Conservation (phyloP, 1,284 basidiomycete species). For the Sporisorium exsertum region DNA sequence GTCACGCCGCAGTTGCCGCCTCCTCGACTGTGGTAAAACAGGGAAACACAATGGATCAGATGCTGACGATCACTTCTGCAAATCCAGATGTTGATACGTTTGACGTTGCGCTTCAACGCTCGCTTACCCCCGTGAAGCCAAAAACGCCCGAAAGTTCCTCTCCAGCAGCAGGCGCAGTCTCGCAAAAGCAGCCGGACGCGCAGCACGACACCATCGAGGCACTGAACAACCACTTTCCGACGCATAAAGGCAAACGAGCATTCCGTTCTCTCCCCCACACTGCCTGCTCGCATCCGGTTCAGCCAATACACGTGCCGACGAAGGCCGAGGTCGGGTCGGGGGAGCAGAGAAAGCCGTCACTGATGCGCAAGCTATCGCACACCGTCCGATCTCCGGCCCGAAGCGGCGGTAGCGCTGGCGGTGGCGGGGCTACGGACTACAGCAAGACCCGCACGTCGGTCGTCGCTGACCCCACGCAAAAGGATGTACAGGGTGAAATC, state of each 20-base stretch:
- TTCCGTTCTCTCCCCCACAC: neutral
- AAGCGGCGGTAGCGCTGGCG: neutral
- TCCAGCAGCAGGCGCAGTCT: too few relatives aligned
- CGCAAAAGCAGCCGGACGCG: too few relatives aligned
- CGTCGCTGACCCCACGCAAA: too few relatives aligned
- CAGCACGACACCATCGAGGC: too few relatives aligned
- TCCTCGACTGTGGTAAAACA: too few relatives aligned
- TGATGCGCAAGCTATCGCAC: conserved; percentile 3
- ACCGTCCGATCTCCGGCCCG: neutral
- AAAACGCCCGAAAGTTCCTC: too few relatives aligned
- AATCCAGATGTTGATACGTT: too few relatives aligned
- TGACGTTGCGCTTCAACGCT: too few relatives aligned
- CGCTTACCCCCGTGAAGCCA: too few relatives aligned
- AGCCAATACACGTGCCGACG: neutral
- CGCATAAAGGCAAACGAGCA: too few relatives aligned
- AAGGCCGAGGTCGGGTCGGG: neutral
- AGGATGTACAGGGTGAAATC: neutral
- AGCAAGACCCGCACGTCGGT: neutral
- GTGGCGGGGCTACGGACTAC: conserved; percentile 6
- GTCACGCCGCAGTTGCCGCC: neutral
- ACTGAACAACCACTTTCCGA: too few relatives aligned
- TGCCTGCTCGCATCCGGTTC: neutral
- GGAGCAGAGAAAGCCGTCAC: neutral
- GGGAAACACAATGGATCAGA: neutral
- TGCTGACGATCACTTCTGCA: neutral